phyloP scores from a whole-genome alignment of 2,329 filamentous ascomycete genomes.

The Colletotrichum tanaceti region DNA sequence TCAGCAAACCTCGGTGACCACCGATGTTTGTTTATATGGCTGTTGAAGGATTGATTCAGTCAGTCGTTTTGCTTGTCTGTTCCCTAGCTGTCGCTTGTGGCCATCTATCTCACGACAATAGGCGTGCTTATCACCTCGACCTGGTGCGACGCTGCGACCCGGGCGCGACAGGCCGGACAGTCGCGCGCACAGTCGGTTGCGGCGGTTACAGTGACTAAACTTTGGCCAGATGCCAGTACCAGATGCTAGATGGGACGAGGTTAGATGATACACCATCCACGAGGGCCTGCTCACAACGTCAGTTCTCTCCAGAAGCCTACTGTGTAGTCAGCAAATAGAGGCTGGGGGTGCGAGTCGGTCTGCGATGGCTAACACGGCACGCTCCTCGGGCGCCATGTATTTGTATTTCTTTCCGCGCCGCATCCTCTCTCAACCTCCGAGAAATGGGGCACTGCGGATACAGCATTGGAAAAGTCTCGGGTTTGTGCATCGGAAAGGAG shows the following conservation, averaged over 20 bases:
- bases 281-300: not conserved
- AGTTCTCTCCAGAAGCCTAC: not conserved
- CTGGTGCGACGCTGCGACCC: not conserved
- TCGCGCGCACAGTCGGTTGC: not conserved
- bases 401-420: slow-evolving; percentile 6
- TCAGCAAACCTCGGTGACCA: slow-evolving; percentile 1
- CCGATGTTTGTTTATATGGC: not conserved
- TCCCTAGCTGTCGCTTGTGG: not conserved
- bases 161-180: not conserved
- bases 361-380: not conserved
- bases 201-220: not conserved
- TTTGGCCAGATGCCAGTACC: not conserved
- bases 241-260: not conserved
- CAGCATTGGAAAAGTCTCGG: not conserved
- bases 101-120: not conserved
- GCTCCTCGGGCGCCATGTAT: not conserved
- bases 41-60: not conserved
- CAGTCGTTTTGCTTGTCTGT: not conserved
- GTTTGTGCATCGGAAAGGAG: not conserved
- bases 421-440: not conserved
- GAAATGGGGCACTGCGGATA: not conserved
- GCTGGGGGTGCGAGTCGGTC: not conserved
- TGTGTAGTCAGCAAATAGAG: not conserved
- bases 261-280: not conserved
- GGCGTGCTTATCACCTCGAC: too few relatives aligned